Conservation (phyloP, 179 eudicot species). For the Silene vulgaris region DNA sequence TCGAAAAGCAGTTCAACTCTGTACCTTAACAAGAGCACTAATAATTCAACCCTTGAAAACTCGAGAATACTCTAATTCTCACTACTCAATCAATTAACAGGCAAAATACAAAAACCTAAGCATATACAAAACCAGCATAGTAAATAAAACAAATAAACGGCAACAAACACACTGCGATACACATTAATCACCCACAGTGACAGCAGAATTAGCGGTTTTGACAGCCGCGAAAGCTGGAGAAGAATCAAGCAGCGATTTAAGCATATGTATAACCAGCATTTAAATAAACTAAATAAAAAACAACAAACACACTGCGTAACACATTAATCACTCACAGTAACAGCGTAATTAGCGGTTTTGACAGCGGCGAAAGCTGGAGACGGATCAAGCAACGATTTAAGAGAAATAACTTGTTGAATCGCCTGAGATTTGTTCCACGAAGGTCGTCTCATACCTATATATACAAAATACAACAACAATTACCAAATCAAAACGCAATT, state of each 20-base stretch:
- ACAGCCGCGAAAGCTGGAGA: conserved; percentile 34
- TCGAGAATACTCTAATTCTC: not conserved
- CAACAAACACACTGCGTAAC: not conserved
- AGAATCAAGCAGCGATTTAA: conserved; percentile 59
- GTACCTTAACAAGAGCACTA: not conserved
- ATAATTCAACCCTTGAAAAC: not conserved
- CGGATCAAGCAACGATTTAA: conserved; percentile 71
- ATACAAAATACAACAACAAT: conserved; percentile 1
- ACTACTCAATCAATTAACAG: too few species aligned
- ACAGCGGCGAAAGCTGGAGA: conserved; percentile 36
- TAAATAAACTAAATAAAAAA: too few species aligned
- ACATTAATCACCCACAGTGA: conserved; percentile 6
- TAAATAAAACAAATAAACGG: too few species aligned
- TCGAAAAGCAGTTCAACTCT: not conserved
- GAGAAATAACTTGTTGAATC: conserved; percentile 87
- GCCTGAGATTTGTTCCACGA: conserved; percentile 99
- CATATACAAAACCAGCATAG: too few species aligned
- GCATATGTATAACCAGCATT: too few species aligned
- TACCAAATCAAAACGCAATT: not conserved
- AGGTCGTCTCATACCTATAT: conserved; percentile 83
- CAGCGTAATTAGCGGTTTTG: not conserved
- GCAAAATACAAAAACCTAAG: too few species aligned
- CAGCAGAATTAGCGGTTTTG: not conserved
- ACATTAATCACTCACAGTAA: conserved; percentile 8
- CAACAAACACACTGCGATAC: not conserved